Conservation (phyloP, 1,139 yeast genomes). For the Yamadazyma dendronema region DNA sequence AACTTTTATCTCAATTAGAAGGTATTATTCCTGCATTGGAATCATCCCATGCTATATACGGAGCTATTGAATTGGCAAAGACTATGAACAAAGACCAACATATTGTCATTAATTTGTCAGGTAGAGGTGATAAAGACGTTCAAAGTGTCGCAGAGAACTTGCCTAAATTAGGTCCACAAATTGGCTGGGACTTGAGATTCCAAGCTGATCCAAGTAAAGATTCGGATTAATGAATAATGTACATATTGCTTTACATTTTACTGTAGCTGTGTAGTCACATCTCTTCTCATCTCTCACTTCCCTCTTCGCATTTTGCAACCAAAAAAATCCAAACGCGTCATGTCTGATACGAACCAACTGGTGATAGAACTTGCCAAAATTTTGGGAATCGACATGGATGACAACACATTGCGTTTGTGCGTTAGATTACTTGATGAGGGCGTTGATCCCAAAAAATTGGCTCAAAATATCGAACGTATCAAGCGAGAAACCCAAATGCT, state of each 20-base stretch:
- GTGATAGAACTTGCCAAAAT: conserved; percentile 28
- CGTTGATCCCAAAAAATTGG: conserved; percentile 33
- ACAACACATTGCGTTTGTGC: conserved; percentile 32
- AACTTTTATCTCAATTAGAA: conserved; percentile 83
- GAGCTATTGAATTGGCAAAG: conserved; percentile 88
- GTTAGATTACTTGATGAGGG: conserved; percentile 39
- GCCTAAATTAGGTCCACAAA: conserved; percentile 84
- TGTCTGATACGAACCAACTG: conserved; percentile 15
- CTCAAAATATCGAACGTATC: conserved; percentile 13
- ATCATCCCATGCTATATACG: conserved; percentile 92
- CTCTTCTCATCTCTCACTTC: not conserved
- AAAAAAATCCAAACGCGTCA: not conserved
- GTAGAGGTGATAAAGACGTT: conserved; percentile 99
- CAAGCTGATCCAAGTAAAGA: conserved; percentile 51
- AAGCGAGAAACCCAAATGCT: conserved; percentile 7
- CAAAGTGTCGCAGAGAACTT: conserved; percentile 94
- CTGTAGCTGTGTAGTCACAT: not conserved
- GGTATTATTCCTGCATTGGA: conserved; percentile 99
- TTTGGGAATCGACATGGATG: conserved; percentile 29
- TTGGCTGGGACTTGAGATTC: conserved; percentile 95
- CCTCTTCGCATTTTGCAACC: conserved; percentile 1
- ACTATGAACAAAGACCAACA: conserved; percentile 76
- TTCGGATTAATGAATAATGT: not conserved
- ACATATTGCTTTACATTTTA: not conserved
- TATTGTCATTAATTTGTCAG: conserved; percentile 85